Conservation (phyloP, 2,329 filamentous ascomycete species). For the Paecilomyces niveus region DNA sequence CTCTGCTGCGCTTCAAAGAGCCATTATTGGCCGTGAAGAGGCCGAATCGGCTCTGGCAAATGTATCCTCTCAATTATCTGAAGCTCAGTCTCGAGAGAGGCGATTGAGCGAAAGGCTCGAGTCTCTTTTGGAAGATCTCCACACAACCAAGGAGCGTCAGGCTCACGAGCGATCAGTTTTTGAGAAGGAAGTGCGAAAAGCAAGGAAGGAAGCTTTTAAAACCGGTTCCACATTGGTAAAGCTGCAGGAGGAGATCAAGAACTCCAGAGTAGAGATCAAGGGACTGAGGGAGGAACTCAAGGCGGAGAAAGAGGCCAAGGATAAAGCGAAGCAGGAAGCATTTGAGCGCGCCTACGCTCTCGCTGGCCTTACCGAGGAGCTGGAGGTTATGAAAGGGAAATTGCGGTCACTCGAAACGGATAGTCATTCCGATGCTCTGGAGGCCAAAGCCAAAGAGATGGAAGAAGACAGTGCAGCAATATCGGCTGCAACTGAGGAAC, state of each 20-base stretch:
- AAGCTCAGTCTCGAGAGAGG: slow-evolving; percentile 37
- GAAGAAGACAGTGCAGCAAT: slow-evolving; percentile 14
- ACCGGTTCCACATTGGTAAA: slow-evolving; percentile 49
- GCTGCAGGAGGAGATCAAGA: slow-evolving; percentile 45
- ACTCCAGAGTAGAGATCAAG: slow-evolving; percentile 38
- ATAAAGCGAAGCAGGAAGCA: slow-evolving; percentile 40
- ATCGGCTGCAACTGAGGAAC: slow-evolving; percentile 22
- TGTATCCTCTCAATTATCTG: slow-evolving; percentile 30
- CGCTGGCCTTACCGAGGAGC: slow-evolving; percentile 38
- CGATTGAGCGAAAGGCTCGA: slow-evolving; percentile 40
- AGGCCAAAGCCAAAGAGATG: slow-evolving; percentile 26
- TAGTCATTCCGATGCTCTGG: slow-evolving; percentile 24
- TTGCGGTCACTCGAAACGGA: slow-evolving; percentile 32
- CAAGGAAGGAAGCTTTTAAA: slow-evolving; percentile 52
- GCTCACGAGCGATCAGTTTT: slow-evolving; percentile 42
- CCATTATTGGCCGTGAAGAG: slow-evolving; percentile 40
- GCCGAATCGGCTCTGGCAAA: slow-evolving; percentile 32
- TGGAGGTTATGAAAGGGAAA: slow-evolving; percentile 35
- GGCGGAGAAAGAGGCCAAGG: slow-evolving; percentile 40
- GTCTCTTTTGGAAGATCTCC: slow-evolving; percentile 45
- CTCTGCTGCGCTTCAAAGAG: slow-evolving; percentile 37
- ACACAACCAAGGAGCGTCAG: slow-evolving; percentile 45
- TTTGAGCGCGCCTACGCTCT: slow-evolving; percentile 42
- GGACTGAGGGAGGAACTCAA: slow-evolving; percentile 47
- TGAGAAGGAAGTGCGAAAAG: slow-evolving; percentile 50